Base-by-base conservation (phyloP, 1,284 basidiomycete genomes). In the Entoloma clypeatum region DNA sequence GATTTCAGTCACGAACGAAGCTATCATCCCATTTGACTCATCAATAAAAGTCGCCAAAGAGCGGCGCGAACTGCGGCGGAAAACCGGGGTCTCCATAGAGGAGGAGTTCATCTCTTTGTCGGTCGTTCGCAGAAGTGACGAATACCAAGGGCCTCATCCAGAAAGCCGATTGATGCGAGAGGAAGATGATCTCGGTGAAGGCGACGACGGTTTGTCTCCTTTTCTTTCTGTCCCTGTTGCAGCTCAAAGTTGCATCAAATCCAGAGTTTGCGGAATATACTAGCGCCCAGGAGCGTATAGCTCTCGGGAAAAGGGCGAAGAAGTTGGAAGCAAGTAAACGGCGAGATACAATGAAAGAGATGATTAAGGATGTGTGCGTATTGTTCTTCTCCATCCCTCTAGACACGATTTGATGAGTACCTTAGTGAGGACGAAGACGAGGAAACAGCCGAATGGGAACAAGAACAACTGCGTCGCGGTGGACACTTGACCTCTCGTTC, bases 181-280 rank as follows among this genome's bases (percentile, higher is more conserved):
- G 62, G 93, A 96, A 30, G 93, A 97, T 59, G 91, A 95, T 53
- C 61, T 90, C 2, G 93, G 92, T 1, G 92, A 96, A 54, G 92
- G 86, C 0, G 93, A 95, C 42, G 93, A 96, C 54, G 91, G 90
- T 91, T 50, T 45, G 77, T 59, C n/a, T 35, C 13, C 43, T 7
- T 41, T 21, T 30, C 23, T 22, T 14, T 23, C 13, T 3, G 17
- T 38, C 10, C 22, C 22, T 11, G 23, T 13, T 14, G 24, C 27
- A 21, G 28, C 10, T 23, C 3, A 3, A n/a, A 39, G 30, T 45
- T n/a, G 36, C 14, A 13, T 22, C 28, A 13, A 33, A 21, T 39
- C 10, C 51, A 92, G 92, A 94, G 54, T 84, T 81, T 56, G 88
- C 92, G 4, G 89, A 92, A 50, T 96, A 81, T 55, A 96, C 94